These are phyloP conservation scores for Oryza glaberrima DNA, from an alignment of 176 grass and related monocot genomes.

Conservation along the genomic window DNA sequence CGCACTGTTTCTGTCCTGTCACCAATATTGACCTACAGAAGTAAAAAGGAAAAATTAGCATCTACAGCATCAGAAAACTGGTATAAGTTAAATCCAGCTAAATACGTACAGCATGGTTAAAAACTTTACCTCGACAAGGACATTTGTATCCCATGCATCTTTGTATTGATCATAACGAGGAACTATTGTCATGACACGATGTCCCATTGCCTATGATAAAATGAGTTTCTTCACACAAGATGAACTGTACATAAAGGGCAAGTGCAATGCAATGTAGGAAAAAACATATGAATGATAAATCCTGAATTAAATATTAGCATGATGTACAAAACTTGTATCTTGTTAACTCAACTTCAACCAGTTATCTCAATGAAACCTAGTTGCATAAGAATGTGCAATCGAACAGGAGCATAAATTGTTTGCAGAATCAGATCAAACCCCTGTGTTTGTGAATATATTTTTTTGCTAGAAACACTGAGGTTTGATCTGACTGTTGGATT, in stretches of 20 bases:
- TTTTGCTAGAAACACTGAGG: too few species aligned
- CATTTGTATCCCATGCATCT: constrained; percentile 75
- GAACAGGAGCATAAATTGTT: not conserved
- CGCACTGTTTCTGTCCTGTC: constrained; percentile 55
- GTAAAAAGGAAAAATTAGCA: constrained; percentile 7
- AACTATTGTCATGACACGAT: constrained; percentile 70
- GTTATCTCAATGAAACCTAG: not conserved
- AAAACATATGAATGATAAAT: not conserved
- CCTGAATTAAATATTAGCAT: constrained; percentile 13
- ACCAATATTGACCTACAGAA: constrained; percentile 61
- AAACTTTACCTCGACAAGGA: constrained; percentile 54
- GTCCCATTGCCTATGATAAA: constrained; percentile 61
- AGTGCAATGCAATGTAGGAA: not conserved
- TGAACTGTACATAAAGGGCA: constrained; percentile 3
- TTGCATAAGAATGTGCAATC: not conserved
- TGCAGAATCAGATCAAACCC: not conserved
- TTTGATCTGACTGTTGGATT: not conserved
- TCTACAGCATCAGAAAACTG: constrained; percentile 4
- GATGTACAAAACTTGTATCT: not conserved
- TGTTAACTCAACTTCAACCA: constrained; percentile 13
- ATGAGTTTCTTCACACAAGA: constrained; percentile 21
- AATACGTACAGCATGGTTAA: not conserved
- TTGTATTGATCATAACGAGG: constrained; percentile 80
- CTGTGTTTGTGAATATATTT: not conserved
- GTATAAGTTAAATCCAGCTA: constrained; percentile 11